phyloP scores from a whole-genome alignment of 768 basidiomycete species.

The Tephrocybe sp. region DNA sequence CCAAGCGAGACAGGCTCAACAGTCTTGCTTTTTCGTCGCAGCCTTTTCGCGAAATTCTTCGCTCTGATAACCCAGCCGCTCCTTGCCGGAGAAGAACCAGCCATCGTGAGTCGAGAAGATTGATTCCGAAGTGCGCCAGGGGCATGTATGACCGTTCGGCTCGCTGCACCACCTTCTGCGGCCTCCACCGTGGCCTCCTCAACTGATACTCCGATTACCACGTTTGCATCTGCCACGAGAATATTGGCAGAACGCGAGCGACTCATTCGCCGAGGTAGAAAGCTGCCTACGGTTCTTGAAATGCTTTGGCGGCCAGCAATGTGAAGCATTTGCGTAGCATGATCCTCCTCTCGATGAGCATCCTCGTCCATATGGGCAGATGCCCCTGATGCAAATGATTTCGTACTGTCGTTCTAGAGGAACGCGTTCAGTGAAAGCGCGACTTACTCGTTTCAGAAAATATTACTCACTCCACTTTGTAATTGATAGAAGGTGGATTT shows the following conservation, averaged over 20 bases:
- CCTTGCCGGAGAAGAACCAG: slow-evolving; percentile 20
- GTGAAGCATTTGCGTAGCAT: slow-evolving; percentile 49
- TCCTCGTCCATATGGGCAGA: slow-evolving; percentile 31
- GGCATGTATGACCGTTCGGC: slow-evolving; percentile 31
- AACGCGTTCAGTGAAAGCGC: slow-evolving; percentile 1
- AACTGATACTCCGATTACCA: slow-evolving; percentile 50
- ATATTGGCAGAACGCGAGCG: slow-evolving; percentile 41
- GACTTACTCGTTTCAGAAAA: neutral
- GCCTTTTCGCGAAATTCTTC: slow-evolving; percentile 41
- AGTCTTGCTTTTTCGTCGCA: slow-evolving; percentile 38
- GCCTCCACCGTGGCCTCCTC: slow-evolving; percentile 43
- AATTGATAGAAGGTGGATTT: slow-evolving; percentile 48
- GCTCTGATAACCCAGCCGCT: slow-evolving; percentile 35
- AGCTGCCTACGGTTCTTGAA: slow-evolving; percentile 38
- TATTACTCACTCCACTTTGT: slow-evolving; percentile 38
- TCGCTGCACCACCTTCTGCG: slow-evolving; percentile 24
- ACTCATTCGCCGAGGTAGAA: slow-evolving; percentile 47
- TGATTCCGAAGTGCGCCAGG: slow-evolving; percentile 32
- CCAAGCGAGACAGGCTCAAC: neutral
- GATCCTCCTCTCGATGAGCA: slow-evolving; percentile 40
- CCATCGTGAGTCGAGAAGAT: slow-evolving; percentile 31
- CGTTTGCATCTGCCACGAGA: slow-evolving; percentile 27
- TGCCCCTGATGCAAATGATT: slow-evolving; percentile 43
- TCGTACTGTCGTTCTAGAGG: slow-evolving; percentile 41
- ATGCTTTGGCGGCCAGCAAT: slow-evolving; percentile 44